These are phyloP conservation scores for Myxozyma neglecta DNA, from an alignment of 805 yeast genomes.

Conservation along the genomic window DNA sequence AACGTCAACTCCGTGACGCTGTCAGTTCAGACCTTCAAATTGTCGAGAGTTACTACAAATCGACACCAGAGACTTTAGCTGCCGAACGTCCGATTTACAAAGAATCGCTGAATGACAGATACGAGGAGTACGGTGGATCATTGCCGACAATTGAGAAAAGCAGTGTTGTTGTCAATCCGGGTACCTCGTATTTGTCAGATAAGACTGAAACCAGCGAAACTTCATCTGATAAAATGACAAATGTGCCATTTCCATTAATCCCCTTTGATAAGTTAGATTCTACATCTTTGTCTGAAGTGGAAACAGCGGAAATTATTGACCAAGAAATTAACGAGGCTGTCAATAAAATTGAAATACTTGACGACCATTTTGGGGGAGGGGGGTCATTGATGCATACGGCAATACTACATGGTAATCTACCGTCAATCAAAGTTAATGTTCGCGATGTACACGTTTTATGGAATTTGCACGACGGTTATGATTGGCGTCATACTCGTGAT, in stretches of 20 bases:
- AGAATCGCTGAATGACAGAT: too few species aligned
- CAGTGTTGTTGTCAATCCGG: too few species aligned
- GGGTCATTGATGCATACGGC: slow-evolving; percentile 28
- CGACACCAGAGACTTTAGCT: background rate
- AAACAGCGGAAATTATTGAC: background rate
- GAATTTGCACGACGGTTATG: slow-evolving; percentile 82
- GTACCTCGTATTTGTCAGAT: too few species aligned
- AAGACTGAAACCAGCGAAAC: too few species aligned
- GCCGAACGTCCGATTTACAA: background rate
- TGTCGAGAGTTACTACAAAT: slow-evolving; percentile 40
- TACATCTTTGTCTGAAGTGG: background rate
- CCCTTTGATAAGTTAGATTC: background rate
- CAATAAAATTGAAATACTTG: slow-evolving; percentile 28
- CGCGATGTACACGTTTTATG: slow-evolving; percentile 36
- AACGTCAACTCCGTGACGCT: slow-evolving; percentile 8
- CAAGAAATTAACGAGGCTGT: slow-evolving; percentile 17
- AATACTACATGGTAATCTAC: slow-evolving; percentile 12
- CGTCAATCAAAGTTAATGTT: slow-evolving; percentile 17
- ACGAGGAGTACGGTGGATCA: too few species aligned
- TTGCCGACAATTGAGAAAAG: too few species aligned
- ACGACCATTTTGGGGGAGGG: slow-evolving; percentile 35
- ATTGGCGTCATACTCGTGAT: slow-evolving; percentile 77
- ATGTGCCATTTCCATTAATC: slow-evolving; percentile 5
- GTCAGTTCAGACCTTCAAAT: slow-evolving; percentile 34
- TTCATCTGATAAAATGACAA: background rate